Evolutionary conservation across 2,329 filamentous ascomycete genomes (phyloP).

Genomic region (Colletotrichum sp.): DNA sequence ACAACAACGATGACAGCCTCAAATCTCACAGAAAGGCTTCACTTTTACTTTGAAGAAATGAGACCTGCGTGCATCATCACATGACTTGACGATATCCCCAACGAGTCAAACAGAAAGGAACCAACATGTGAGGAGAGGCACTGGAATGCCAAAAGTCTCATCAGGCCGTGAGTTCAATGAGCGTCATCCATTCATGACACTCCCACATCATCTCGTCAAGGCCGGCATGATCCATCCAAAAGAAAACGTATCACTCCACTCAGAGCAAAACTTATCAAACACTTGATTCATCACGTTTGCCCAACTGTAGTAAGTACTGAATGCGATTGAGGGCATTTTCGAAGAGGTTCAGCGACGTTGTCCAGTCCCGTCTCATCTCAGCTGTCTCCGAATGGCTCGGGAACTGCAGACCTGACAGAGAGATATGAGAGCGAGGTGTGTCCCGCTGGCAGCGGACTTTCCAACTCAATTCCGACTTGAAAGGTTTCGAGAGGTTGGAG

Average conservation of each 20-base stretch:
- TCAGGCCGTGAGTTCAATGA: background rate
- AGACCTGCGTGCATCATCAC: fast-evolving
- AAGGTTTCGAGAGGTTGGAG: background rate
- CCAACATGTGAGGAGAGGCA: background rate
- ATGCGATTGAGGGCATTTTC: background rate
- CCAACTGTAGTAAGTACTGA: fast-evolving
- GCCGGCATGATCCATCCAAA: background rate
- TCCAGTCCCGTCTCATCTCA: background rate
- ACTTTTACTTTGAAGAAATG: no score
- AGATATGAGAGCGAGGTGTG: fast-evolving
- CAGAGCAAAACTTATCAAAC: background rate
- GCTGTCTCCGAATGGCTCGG: fast-evolving
- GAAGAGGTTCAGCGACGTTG: background rate
- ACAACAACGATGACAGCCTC: background rate
- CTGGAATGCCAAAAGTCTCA: background rate
- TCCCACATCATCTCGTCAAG: background rate
- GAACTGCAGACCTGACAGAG: background rate
- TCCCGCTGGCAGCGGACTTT: background rate
- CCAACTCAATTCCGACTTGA: background rate
- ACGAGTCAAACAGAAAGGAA: background rate
- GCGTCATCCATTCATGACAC: background rate
- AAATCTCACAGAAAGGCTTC: fast-evolving
- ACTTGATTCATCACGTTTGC: background rate
- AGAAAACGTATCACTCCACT: background rate
- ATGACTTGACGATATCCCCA: fast-evolving